Evolutionary conservation across 2,329 filamentous ascomycete genomes (phyloP).

Genomic region (Daldinia sp.): DNA sequence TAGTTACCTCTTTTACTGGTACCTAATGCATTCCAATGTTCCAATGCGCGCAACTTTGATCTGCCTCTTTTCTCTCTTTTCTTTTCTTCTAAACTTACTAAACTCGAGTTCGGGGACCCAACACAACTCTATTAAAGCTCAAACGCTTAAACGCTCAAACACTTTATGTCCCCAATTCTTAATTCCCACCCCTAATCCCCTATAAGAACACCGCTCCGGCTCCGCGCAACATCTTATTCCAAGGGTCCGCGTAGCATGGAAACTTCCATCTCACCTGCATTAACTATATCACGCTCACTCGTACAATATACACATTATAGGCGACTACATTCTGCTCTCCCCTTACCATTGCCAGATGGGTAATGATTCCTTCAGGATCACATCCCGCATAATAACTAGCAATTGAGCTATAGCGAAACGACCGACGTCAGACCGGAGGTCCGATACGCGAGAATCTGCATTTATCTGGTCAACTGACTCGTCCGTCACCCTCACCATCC

Average conservation of each 20-base stretch:
- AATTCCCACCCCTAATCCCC: constrained; percentile 16
- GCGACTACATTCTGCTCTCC: constrained; percentile 14
- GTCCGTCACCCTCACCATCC: constrained; percentile 17
- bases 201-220: constrained; percentile 12
- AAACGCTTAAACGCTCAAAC: constrained; percentile 2
- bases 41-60: neutral
- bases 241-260: constrained; percentile 32
- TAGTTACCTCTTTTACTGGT: neutral
- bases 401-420: constrained; percentile 34
- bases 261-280: constrained; percentile 35
- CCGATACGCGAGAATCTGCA: constrained; percentile 23
- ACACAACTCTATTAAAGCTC: constrained; percentile 17
- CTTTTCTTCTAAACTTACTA: neutral
- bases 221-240: constrained; percentile 7
- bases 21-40: neutral
- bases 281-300: constrained; percentile 21
- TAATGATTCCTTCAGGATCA: constrained; percentile 32
- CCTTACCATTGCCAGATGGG: constrained; percentile 32
- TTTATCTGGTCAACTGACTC: constrained; percentile 6
- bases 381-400: constrained; percentile 32
- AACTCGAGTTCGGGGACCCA: constrained; percentile 13
- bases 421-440: constrained; percentile 32
- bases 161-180: neutral
- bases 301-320: constrained; percentile 14
- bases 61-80: neutral